These are phyloP conservation scores for Cordyceps pruinosa DNA, from an alignment of 2,329 filamentous ascomycete genomes.

Conservation along the genomic window DNA sequence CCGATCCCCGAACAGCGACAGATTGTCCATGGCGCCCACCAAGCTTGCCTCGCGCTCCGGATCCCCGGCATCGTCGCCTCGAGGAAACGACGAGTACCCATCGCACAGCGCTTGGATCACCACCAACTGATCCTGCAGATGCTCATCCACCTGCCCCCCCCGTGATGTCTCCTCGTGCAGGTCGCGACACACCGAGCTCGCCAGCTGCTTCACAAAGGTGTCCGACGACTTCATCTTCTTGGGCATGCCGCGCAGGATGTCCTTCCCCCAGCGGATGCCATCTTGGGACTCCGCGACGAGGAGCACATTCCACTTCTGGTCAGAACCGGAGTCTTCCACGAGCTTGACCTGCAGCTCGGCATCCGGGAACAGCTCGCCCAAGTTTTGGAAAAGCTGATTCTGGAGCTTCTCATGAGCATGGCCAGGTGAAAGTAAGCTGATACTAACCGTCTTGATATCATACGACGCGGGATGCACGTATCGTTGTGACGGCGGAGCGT, in stretches of 20 bases:
- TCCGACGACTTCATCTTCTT: slow-evolving; percentile 30
- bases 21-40: slow-evolving; percentile 24
- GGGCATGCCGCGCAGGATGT: slow-evolving; percentile 35
- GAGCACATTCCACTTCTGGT: slow-evolving; percentile 47
- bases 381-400: slow-evolving; percentile 30
- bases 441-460: slow-evolving; percentile 39
- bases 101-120: slow-evolving; percentile 52
- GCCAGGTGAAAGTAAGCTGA: slow-evolving; percentile 43
- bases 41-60: slow-evolving; percentile 11
- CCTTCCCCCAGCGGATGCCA: slow-evolving; percentile 42
- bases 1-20: slow-evolving; percentile 21
- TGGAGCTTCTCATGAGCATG: slow-evolving; percentile 37
- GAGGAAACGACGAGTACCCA: slow-evolving; percentile 42
- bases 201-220: slow-evolving; percentile 33
- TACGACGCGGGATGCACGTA: slow-evolving; percentile 22
- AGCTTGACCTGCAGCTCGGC: slow-evolving; percentile 38
- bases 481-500: slow-evolving; percentile 22
- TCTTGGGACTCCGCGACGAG: slow-evolving; percentile 45
- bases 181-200: slow-evolving; percentile 37
- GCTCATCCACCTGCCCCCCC: slow-evolving; percentile 45
- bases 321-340: slow-evolving; percentile 44
- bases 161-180: slow-evolving; percentile 39
- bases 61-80: slow-evolving; percentile 19
- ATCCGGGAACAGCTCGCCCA: slow-evolving; percentile 36
- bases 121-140: slow-evolving; percentile 55